Base-by-base conservation (phyloP, 805 yeast genomes). In the Suhomyces sp. region DNA sequence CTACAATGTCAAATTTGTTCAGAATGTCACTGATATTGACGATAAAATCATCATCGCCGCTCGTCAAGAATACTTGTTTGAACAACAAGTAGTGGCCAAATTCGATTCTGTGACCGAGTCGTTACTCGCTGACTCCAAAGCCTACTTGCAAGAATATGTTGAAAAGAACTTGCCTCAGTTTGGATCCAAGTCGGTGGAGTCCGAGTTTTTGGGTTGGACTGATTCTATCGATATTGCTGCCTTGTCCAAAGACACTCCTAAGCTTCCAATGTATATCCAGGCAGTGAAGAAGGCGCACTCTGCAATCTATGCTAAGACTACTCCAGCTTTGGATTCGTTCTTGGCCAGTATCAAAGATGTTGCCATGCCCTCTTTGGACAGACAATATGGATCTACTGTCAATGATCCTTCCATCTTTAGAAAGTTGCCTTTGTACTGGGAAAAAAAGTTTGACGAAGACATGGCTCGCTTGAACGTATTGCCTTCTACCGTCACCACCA, bases 11-110 rank as follows among this genome's bases (percentile, higher is more conserved):
- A 80, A 78, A 47, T 94, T 92, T 71, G 91, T 94, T 45, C 99
- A 94, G 74, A 94, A 94, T 67, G 97, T 94, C 54, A 94, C 99
- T n/a, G 99, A 94, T 70, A 91, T 94, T 55, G 99, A 94, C 70
- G 99, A 94, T 71, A 94, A 94, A 72, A 94, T 94, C 71, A 94
- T 94, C 62, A 73, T 94, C 44, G 87, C 97, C 55, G 98, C 97
- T 4, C 86, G 99, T 69, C 97, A 94, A 66, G 86, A 83, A 62
- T 85, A 86, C 68, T 73, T 94, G 33, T 92, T 88, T 64, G 87
- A 86, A 40, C 72, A 85, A 59, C 88, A 81, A 61, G 67, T 76
- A 12, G 59, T 64, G 8, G 62, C 60, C 15, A 57, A 61, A 9
- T 61, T 67, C 50, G 62, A 57, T 9, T 66, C 53, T 17, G 61